Evolutionary conservation across 164 flowering plant genomes (phyloP).

Genomic region (Warburgia ugandensis): DNA sequence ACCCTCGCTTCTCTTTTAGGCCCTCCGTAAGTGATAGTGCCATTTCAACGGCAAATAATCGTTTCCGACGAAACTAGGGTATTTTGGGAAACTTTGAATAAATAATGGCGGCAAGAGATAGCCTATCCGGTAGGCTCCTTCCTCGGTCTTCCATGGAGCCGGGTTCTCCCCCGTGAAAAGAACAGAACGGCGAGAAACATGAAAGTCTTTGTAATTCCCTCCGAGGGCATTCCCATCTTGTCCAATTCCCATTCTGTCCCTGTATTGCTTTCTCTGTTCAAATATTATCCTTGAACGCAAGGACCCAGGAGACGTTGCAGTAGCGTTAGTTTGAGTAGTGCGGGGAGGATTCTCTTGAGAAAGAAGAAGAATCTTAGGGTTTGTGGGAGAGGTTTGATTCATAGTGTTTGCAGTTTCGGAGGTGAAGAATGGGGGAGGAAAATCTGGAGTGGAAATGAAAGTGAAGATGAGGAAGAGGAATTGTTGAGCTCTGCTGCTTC

Average conservation of each 20-base stretch:
- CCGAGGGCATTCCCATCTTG: neutral
- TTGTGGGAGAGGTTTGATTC: constrained; percentile 1
- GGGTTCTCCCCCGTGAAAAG: neutral
- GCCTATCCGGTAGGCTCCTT: neutral
- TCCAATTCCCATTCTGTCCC: neutral
- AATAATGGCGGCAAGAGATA: neutral
- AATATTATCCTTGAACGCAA: no score
- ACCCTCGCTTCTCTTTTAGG: neutral
- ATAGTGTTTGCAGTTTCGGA: constrained; percentile 4
- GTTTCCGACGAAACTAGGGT: neutral
- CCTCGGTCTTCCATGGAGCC: neutral
- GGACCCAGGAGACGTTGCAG: no score
- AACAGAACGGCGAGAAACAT: no score
- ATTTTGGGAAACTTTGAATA: neutral
- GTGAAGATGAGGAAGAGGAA: constrained; percentile 23
- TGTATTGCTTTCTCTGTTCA: neutral
- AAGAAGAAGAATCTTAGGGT: constrained; percentile 1
- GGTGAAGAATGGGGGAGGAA: constrained; percentile 1
- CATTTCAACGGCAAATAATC: neutral
- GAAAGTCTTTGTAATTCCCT: no score
- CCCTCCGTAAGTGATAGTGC: neutral
- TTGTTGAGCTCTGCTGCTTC: constrained; percentile 5
- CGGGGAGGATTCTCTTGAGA: neutral
- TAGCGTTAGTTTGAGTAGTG: neutral
- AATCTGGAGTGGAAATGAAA: constrained; percentile 11